Evolutionary conservation across 495 filamentous ascomycete species (phyloP).

Genomic region (Cladorrhinum samala): DNA sequence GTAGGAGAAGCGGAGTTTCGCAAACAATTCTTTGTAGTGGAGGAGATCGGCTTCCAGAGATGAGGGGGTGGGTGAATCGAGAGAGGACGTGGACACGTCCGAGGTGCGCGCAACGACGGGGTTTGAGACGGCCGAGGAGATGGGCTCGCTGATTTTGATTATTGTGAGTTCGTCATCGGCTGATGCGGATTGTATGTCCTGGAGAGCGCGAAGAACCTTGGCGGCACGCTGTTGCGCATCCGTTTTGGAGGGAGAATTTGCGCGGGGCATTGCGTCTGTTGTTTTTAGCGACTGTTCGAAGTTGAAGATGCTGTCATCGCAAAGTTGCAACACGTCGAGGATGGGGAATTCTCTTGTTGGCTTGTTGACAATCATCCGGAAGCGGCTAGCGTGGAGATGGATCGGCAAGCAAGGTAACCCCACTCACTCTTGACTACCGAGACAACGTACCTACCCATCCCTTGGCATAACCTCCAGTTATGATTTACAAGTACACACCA

Average conservation of each 20-base stretch:
- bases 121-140: conserved; percentile 33
- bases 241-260: conserved; percentile 7
- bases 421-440: no score
- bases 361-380: no score
- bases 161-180: conserved; percentile 61
- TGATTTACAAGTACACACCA: no score
- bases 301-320: background rate
- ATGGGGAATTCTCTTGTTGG: no score
- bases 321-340: no score
- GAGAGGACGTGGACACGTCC: conserved; percentile 57
- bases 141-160: conserved; percentile 68
- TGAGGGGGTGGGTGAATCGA: conserved; percentile 65
- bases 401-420: no score
- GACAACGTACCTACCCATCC: no score
- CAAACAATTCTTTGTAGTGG: conserved; percentile 92
- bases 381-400: no score
- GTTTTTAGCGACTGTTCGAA: background rate
- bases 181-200: conserved; percentile 30
- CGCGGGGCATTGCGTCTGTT: conserved; percentile 3
- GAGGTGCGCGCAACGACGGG: conserved; percentile 47
- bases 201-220: conserved; percentile 25
- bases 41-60: conserved; percentile 77
- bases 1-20: conserved; percentile 93
- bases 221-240: conserved; percentile 12
- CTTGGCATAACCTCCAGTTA: no score